Percentiles rank a stretch among this genome's conserved stretches.
phyloP scores from a whole-genome alignment of 306 rosid species.

The Cucurbita moschata region DNA sequence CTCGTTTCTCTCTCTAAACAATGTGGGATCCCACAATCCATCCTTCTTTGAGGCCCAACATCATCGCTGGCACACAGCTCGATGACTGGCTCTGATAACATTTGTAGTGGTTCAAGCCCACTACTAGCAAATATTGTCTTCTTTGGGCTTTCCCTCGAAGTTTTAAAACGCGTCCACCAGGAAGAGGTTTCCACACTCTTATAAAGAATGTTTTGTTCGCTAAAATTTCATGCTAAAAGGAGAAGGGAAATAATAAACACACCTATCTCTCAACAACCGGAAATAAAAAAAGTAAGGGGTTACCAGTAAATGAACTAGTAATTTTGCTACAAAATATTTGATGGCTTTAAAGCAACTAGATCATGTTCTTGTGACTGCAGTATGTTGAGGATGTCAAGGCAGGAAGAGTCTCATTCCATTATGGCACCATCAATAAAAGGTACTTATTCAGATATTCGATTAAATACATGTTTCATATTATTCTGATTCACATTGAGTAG shows the following conservation, averaged over 20 bases:
- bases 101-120: no score
- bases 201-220: no score
- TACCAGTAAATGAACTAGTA: neutral
- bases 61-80: no score
- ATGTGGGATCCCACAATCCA: no score
- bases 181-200: no score
- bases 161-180: no score
- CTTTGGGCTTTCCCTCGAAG: no score
- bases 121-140: no score
- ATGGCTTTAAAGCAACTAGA: neutral
- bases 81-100: no score
- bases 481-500: no score
- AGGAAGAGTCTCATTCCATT: constrained; percentile 63
- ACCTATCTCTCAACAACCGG: neutral
- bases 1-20: no score
- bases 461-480: neutral
- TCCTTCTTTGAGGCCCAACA: no score
- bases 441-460: constrained; percentile 1
- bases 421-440: constrained; percentile 85
- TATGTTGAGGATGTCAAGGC: constrained; percentile 66
- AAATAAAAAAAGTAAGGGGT: neutral
- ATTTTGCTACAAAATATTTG: neutral
- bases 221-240: neutral
- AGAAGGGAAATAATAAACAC: neutral
- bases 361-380: constrained; percentile 29